phyloP scores from a whole-genome alignment of 129 eudicot genomes.

The Scalesia atractyloides region DNA sequence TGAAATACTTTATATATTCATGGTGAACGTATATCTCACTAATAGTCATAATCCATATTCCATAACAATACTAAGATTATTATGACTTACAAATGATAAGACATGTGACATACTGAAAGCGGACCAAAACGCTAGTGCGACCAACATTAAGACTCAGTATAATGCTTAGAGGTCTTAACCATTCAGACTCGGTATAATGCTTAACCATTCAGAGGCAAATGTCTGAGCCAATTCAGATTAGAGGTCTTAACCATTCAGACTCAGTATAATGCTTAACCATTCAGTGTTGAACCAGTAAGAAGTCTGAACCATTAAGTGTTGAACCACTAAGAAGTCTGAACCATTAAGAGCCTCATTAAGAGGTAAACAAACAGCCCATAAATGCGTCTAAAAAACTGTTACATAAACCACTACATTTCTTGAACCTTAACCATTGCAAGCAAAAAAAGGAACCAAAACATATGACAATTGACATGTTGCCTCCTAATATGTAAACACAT shows the following conservation, averaged over 20 bases:
- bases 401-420: conserved; percentile 2
- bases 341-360: too few relatives aligned
- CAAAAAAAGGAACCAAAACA: background rate
- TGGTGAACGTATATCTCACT: background rate
- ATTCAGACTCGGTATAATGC: too few relatives aligned
- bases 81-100: background rate
- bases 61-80: background rate
- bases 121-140: background rate
- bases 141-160: too few relatives aligned
- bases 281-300: too few relatives aligned
- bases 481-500: background rate
- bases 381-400: background rate
- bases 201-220: too few relatives aligned
- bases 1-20: background rate
- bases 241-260: too few relatives aligned
- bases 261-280: too few relatives aligned
- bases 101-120: background rate
- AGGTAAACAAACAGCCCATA: too few relatives aligned
- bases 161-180: too few relatives aligned
- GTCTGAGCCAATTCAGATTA: too few relatives aligned
- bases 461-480: background rate
- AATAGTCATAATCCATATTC: background rate
- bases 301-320: too few relatives aligned
- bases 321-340: too few relatives aligned
- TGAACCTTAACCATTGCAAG: background rate